Evolutionary conservation across 2,329 filamentous ascomycete species (phyloP).

Genomic region (Fusarium phyllophilum): DNA sequence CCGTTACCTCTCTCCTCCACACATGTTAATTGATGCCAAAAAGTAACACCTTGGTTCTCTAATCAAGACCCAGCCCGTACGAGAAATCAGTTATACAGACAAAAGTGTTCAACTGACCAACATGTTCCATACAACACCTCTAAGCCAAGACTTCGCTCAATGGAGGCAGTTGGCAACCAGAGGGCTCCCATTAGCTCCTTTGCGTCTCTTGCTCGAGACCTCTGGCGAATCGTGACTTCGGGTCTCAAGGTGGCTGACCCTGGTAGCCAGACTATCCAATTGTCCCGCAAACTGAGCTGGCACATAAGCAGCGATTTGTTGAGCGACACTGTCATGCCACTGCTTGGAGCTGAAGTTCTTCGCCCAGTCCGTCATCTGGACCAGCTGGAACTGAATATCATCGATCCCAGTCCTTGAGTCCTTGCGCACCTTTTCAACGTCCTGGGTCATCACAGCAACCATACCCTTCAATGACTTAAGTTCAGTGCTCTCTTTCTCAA

Average conservation of each 20-base stretch:
- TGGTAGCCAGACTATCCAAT: conserved; percentile 29
- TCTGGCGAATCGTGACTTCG: conserved; percentile 10
- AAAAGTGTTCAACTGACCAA: not conserved
- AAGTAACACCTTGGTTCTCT: not conserved
- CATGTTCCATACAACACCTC: not conserved
- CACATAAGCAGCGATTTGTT: conserved; percentile 47
- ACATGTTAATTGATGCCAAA: conserved; percentile 9
- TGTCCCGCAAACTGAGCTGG: conserved; percentile 34
- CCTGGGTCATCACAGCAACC: not conserved
- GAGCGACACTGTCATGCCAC: conserved; percentile 54
- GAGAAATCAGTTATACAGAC: conserved; percentile 2
- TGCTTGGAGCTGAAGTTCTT: conserved; percentile 59
- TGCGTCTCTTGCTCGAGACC: conserved; percentile 37
- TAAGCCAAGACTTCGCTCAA: conserved; percentile 1
- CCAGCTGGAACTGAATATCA: conserved; percentile 50
- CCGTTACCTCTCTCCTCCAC: not conserved
- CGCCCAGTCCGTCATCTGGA: conserved; percentile 58
- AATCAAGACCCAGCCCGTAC: not conserved
- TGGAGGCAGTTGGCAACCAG: conserved; percentile 15
- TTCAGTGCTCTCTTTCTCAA: conserved; percentile 6
- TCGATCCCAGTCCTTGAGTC: conserved; percentile 43
- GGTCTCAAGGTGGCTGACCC: conserved; percentile 39
- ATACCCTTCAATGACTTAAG: not conserved
- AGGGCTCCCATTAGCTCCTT: conserved; percentile 32
- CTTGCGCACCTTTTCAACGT: conserved; percentile 17